Conservation (phyloP, 768 basidiomycete species). For the Tulasnella sp. region DNA sequence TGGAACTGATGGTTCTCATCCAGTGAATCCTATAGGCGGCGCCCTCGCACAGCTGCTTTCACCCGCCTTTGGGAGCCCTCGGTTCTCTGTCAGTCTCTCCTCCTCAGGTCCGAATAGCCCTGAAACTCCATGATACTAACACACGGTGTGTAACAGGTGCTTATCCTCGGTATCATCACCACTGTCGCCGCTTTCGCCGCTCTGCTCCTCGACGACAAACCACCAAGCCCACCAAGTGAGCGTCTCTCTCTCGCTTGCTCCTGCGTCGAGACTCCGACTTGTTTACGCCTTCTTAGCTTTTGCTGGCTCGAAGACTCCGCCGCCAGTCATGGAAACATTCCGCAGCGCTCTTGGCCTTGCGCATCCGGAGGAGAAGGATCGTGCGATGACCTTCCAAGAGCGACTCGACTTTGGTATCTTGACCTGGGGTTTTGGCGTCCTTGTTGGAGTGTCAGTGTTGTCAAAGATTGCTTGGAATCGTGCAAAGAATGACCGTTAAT, state of each 20-base stretch:
- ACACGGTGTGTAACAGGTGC: neutral
- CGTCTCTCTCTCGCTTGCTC: neutral
- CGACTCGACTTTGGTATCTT: slow-evolving; percentile 60
- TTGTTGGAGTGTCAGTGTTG: slow-evolving; percentile 48
- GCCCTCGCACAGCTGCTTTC: slow-evolving; percentile 65
- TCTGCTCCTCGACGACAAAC: slow-evolving; percentile 46
- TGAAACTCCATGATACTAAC: slow-evolving; percentile 20
- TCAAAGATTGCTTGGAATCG: neutral
- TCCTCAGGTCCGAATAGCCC: slow-evolving; percentile 33
- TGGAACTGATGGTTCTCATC: neutral
- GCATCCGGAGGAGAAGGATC: slow-evolving; percentile 28
- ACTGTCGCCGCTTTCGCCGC: slow-evolving; percentile 48
- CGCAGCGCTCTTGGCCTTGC: slow-evolving; percentile 26
- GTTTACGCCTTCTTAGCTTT: slow-evolving; percentile 15
- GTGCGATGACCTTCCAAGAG: slow-evolving; percentile 52
- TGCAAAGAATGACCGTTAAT: neutral
- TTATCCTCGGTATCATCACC: slow-evolving; percentile 54
- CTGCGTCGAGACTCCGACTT: neutral
- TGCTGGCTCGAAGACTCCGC: slow-evolving; percentile 19
- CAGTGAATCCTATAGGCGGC: slow-evolving; percentile 59
- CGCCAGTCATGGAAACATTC: slow-evolving; percentile 17
- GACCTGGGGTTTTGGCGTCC: slow-evolving; percentile 45
- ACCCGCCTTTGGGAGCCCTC: slow-evolving; percentile 42
- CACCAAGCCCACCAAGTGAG: slow-evolving; percentile 72
- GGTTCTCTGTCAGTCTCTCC: slow-evolving; percentile 42